Conservation (phyloP, 345 rosid species). For the Cochlearia excelsa region DNA sequence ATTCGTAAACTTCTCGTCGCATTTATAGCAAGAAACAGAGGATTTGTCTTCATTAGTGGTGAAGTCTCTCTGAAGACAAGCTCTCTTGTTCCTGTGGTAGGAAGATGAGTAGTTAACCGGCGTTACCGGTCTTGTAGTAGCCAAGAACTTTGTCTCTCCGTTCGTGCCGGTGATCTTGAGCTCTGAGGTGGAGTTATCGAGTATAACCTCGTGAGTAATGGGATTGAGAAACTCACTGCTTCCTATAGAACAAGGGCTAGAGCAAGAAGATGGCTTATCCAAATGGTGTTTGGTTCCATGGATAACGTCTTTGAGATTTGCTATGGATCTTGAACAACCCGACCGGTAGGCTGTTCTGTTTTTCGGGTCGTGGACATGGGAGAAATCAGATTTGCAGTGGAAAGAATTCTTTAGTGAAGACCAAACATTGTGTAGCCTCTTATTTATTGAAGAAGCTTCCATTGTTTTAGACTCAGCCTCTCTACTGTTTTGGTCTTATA, state of each 20-base stretch:
- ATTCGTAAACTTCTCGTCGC: conserved; percentile 84
- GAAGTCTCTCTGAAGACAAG: conserved; percentile 52
- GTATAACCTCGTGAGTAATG: conserved; percentile 84
- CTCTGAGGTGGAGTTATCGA: conserved; percentile 84
- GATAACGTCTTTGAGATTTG: conserved; percentile 93
- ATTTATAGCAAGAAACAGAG: conserved; percentile 79
- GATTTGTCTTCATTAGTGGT: conserved; percentile 39
- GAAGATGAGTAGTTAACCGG: conserved; percentile 77
- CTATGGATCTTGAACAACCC: conserved; percentile 94
- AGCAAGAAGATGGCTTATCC: conserved; percentile 77
- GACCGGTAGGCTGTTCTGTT: conserved; percentile 52
- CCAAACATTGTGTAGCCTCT: conserved; percentile 62
- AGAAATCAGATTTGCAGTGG: conserved; percentile 52
- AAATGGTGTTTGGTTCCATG: conserved; percentile 84
- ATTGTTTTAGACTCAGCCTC: too few species aligned
- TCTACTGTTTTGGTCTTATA: too few species aligned
- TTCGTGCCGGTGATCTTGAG: conserved; percentile 73
- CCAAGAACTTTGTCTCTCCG: conserved; percentile 53
- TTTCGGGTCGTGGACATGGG: conserved; percentile 58
- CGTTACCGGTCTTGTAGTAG: conserved; percentile 84
- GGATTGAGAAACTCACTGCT: conserved; percentile 99
- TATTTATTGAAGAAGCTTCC: not conserved
- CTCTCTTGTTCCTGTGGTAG: conserved; percentile 45
- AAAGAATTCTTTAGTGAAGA: conserved; percentile 58
- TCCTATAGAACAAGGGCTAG: conserved; percentile 96